phyloP scores from a whole-genome alignment of 768 basidiomycete species.

The Trametes cinnabarina region DNA sequence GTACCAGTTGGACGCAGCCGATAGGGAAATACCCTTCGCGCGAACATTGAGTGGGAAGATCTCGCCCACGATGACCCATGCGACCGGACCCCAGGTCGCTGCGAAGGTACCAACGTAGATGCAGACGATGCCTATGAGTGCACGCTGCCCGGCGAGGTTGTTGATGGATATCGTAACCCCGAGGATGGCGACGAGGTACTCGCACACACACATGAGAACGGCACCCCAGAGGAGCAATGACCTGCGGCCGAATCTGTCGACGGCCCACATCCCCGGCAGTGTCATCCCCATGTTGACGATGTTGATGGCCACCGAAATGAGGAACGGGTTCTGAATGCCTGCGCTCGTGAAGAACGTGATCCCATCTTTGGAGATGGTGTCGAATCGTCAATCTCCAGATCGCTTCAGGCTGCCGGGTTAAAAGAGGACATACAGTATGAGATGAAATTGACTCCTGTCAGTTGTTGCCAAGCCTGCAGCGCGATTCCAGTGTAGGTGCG shows the following conservation, averaged over 20 bases:
- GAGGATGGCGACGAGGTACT: constrained; percentile 72
- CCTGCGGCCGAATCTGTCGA: constrained; percentile 80
- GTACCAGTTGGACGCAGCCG: constrained; percentile 63
- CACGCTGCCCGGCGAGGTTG: constrained; percentile 52
- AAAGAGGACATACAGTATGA: constrained; percentile 36
- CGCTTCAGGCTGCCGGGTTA: neutral
- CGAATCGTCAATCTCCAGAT: neutral
- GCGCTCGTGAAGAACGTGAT: constrained; percentile 45
- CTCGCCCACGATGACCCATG: constrained; percentile 55
- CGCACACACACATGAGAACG: constrained; percentile 77
- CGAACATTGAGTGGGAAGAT: constrained; percentile 48
- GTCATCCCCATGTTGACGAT: constrained; percentile 81
- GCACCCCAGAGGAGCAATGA: constrained; percentile 76
- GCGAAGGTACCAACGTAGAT: constrained; percentile 42
- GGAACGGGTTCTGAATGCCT: constrained; percentile 42
- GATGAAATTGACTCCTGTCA: constrained; percentile 78
- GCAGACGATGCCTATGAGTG: constrained; percentile 53
- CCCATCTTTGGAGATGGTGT: constrained; percentile 37
- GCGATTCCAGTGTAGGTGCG: constrained; percentile 79
- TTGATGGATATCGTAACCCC: constrained; percentile 31
- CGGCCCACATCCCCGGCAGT: constrained; percentile 70
- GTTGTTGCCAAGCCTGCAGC: constrained; percentile 73
- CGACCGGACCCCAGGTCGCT: constrained; percentile 67
- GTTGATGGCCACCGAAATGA: constrained; percentile 63
- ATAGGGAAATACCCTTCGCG: constrained; percentile 75